Evolutionary conservation across 2,329 filamentous ascomycete species (phyloP), one percentile per base, ranked within the genome.

Genomic region (Fusarium scirpi): DNA sequence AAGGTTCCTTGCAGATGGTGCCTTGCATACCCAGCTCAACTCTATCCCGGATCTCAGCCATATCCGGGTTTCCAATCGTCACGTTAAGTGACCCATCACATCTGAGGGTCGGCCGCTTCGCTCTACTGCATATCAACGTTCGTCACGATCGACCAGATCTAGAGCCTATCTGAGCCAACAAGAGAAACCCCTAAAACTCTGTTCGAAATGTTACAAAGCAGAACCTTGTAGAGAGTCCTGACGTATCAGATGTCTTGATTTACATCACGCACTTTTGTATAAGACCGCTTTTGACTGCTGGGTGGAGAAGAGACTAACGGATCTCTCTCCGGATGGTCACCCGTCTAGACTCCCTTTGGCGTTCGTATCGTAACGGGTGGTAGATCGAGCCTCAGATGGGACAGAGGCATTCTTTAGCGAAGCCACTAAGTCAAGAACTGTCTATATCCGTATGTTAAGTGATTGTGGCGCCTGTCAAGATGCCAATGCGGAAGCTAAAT

Each of bases 1-100:
- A 12, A 32, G 44, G 68, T 38, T 25, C 68, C 68, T 71, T 69
- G 43, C 65, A 71, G 52, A 34, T 60, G 44, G 47, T 13, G 45
- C 67, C 64, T 56, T 69, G 56, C 56, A 71, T 65, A n/a, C 34
- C 6, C 34, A 12, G 34, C 34, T 22, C 34, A 71, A 71, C 68
- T 71, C 65, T 66, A 65, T 71, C 64, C 32, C 30, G 24, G 6
- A 51, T 27, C 24, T 40, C 44, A 62, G 34, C 53, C 67, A 58
- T 30, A 62, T 69, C 59, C 57, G 51, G 65, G 38, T 7, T 22
- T 5, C 22, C 20, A 64, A 5, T 22, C 32, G n/a, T 57, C 54
- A 48, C 41, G 10, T 12, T 29, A 22, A 27, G 27, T 46, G 47
- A 32, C 41, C 43, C 51, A 55, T 61, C 45, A 48, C 20, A 54